A percentile compares a stretch with the other conserved stretches of the same genome.
These are phyloP conservation scores for Fallopia convolvulus DNA, from an alignment of 148 eudicot genomes.

Conservation along the genomic window DNA sequence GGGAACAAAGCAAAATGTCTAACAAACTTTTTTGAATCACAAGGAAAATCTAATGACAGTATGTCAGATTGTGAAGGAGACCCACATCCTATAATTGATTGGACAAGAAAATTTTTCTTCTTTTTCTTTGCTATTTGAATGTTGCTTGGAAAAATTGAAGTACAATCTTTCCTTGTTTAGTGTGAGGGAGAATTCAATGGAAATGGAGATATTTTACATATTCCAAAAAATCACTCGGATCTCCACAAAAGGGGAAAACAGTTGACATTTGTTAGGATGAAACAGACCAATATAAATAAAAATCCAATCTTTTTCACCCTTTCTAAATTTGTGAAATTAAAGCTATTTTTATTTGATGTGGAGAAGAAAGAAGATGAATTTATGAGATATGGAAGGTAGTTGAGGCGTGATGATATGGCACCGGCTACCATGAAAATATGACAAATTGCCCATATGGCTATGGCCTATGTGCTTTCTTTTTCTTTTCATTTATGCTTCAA, in stretches of 20 bases:
- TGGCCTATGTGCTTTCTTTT: neutral
- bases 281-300: neutral
- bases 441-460: neutral
- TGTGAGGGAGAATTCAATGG: conserved; percentile 1
- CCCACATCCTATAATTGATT: conserved; percentile 8
- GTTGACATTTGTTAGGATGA: neutral
- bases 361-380: neutral
- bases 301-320: neutral
- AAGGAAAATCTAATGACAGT: neutral
- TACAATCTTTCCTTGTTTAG: neutral
- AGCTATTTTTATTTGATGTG: neutral
- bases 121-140: neutral
- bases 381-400: conserved; percentile 4
- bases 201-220: neutral
- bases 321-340: neutral
- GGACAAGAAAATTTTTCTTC: neutral
- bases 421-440: neutral
- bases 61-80: conserved; percentile 9
- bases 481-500: conserved; percentile 5
- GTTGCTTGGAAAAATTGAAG: neutral
- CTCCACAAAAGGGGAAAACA: neutral
- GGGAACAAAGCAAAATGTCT: conserved; percentile 8
- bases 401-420: neutral
- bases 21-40: conserved; percentile 7
- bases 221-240: neutral